A percentile compares a stretch with the other conserved stretches of the same genome.
phyloP scores from a whole-genome alignment of 805 yeast species.

The Candida caryicola region DNA sequence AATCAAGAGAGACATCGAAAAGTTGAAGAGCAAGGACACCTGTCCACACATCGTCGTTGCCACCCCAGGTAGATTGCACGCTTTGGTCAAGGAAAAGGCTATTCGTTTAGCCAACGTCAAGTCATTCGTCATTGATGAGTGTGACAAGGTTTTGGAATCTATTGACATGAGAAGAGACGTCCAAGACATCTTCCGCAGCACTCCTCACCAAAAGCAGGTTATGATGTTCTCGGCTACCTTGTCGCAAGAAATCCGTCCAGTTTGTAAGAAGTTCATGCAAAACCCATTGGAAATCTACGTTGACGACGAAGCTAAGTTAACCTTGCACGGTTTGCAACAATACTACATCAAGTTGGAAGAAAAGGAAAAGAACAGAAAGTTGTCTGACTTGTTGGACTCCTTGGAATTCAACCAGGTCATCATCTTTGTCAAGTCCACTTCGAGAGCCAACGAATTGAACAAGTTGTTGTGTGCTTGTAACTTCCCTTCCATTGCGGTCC shows the following conservation, averaged over 20 bases:
- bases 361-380: slow-evolving; percentile 87
- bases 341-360: slow-evolving; percentile 87
- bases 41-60: slow-evolving; percentile 97
- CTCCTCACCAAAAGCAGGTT: slow-evolving; percentile 98
- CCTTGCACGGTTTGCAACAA: slow-evolving; percentile 97
- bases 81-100: slow-evolving; percentile 86
- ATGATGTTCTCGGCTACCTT: slow-evolving; percentile 99
- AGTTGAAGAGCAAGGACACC: slow-evolving; percentile 86
- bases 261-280: slow-evolving; percentile 97
- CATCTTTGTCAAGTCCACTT: slow-evolving; percentile 87
- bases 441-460: slow-evolving; percentile 90
- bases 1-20: slow-evolving; percentile 78
- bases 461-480: slow-evolving; percentile 84
- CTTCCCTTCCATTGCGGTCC: slow-evolving; percentile 97
- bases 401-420: slow-evolving; percentile 98
- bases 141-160: slow-evolving; percentile 94
- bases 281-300: slow-evolving; percentile 96
- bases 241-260: slow-evolving; percentile 90
- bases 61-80: slow-evolving; percentile 97
- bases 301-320: slow-evolving; percentile 95
- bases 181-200: slow-evolving; percentile 94
- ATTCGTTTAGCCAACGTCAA: slow-evolving; percentile 85
- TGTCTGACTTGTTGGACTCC: slow-evolving; percentile 88
- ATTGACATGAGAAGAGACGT: slow-evolving; percentile 97
- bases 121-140: slow-evolving; percentile 94